Evolutionary conservation across 306 rosid genomes (phyloP).

Genomic region (Pyrus communis): DNA sequence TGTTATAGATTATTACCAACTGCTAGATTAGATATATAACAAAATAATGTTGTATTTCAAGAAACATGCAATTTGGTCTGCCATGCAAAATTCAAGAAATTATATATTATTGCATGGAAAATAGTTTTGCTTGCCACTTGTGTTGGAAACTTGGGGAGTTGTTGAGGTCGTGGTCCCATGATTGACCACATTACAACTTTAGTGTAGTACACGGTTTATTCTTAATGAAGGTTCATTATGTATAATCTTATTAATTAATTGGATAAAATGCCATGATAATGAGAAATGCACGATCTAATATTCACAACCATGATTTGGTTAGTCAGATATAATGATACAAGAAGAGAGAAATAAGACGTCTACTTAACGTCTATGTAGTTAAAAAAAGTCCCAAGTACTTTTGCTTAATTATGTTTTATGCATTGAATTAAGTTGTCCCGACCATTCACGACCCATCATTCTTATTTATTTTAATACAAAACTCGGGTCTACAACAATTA

Average conservation of each 20-base stretch:
- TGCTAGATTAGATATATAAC: neutral
- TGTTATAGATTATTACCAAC: neutral
- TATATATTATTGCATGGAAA: neutral
- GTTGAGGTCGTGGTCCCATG: constrained; percentile 16
- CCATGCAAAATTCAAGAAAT: constrained; percentile 15
- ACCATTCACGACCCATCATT: neutral
- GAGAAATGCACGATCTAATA: neutral
- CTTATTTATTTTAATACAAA: neutral
- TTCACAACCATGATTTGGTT: neutral
- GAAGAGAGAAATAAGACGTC: neutral
- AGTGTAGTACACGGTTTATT: neutral
- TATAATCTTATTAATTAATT: neutral
- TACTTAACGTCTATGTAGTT: neutral
- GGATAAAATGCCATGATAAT: neutral
- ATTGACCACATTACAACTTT: neutral
- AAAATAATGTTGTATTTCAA: constrained; percentile 6
- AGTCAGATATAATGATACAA: neutral
- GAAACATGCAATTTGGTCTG: constrained; percentile 19
- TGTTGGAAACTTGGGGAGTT: constrained; percentile 18
- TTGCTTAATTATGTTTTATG: neutral
- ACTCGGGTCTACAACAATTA: too few species aligned
- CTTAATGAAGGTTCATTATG: constrained; percentile 13
- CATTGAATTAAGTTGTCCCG: neutral
- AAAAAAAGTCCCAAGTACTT: neutral
- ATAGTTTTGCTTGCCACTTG: constrained; percentile 6